Percentiles rank a stretch among this genome's conserved stretches.
These are phyloP conservation scores for Paramarasmius palmivorus DNA, from an alignment of 1,284 basidiomycete genomes.

Conservation along the genomic window DNA sequence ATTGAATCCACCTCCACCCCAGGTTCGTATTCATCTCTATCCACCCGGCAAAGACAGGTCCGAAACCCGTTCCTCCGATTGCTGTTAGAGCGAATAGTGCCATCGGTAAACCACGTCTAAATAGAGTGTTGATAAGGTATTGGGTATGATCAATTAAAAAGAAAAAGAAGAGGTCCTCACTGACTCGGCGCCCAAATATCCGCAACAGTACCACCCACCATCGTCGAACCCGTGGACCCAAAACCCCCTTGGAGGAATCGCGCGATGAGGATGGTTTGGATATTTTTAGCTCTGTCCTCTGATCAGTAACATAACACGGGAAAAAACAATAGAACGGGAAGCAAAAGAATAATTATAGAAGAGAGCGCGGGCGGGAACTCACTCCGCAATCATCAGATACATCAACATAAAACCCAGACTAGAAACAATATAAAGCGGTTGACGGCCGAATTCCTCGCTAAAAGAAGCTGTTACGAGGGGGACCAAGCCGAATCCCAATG, in stretches of 20 bases:
- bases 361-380: too few species aligned
- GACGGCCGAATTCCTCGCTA: constrained; percentile 77
- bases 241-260: constrained; percentile 71
- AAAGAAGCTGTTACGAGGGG: constrained; percentile 75
- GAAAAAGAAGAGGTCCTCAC: constrained; percentile 35
- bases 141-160: too few species aligned
- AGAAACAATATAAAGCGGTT: constrained; percentile 65
- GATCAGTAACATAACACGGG: too few species aligned
- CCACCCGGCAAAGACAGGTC: constrained; percentile 68
- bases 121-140: neutral
- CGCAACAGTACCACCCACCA: constrained; percentile 79
- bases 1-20: constrained; percentile 83
- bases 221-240: constrained; percentile 65
- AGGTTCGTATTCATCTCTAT: constrained; percentile 63
- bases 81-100: constrained; percentile 61
- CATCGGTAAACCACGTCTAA: constrained; percentile 74
- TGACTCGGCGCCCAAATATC: constrained; percentile 68
- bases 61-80: constrained; percentile 62
- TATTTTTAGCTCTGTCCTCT: constrained; percentile 67
- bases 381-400: constrained; percentile 65
- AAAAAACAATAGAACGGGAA: too few species aligned
- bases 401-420: constrained; percentile 58
- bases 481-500: constrained; percentile 68
- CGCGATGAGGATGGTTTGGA: constrained; percentile 66
- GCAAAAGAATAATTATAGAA: neutral